A percentile compares a stretch with the other conserved stretches of the same genome.
These are phyloP conservation scores for Penicillium egyptiacum DNA, from an alignment of 495 filamentous ascomycete species.

Conservation along the genomic window DNA sequence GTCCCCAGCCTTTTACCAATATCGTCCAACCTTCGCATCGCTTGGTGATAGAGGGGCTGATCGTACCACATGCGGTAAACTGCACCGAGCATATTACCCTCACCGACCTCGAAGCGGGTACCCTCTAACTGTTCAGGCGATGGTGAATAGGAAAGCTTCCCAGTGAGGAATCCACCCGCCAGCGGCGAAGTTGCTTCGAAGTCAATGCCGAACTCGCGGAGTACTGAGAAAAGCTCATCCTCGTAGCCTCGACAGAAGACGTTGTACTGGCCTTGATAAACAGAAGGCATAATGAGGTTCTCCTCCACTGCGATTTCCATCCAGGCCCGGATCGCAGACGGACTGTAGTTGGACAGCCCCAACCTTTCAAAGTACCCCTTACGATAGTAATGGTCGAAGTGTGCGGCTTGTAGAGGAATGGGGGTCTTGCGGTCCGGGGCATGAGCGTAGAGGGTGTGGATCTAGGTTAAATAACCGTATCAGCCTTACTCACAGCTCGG, in stretches of 20 bases:
- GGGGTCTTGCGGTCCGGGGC: conserved; percentile 16
- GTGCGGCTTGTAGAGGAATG: conserved; percentile 18
- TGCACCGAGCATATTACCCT: conserved; percentile 24
- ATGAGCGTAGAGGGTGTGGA: conserved; percentile 19
- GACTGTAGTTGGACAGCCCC: conserved; percentile 21
- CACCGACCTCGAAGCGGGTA: conserved; percentile 28
- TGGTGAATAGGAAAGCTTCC: conserved; percentile 30
- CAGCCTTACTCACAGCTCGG: not conserved
- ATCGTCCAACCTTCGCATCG: conserved; percentile 14
- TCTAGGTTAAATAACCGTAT: not conserved
- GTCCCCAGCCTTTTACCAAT: not conserved
- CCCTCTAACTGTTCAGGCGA: conserved; percentile 15
- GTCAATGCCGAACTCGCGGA: conserved; percentile 49
- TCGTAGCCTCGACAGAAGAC: conserved; percentile 42
- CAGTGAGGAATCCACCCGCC: conserved; percentile 52
- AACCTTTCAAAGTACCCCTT: conserved; percentile 10
- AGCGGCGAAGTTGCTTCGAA: conserved; percentile 48
- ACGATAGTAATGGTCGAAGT: conserved; percentile 18
- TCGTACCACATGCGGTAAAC: conserved; percentile 25
- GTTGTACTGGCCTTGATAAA: conserved; percentile 39
- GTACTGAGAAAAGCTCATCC: conserved; percentile 50
- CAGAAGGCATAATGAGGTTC: conserved; percentile 9
- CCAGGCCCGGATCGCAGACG: conserved; percentile 8
- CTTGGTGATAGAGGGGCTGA: conserved; percentile 23
- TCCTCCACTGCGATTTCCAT: conserved; percentile 11